These are phyloP conservation scores for Colletotrichum magnum DNA, from an alignment of 2,329 filamentous ascomycete genomes.

Conservation along the genomic window DNA sequence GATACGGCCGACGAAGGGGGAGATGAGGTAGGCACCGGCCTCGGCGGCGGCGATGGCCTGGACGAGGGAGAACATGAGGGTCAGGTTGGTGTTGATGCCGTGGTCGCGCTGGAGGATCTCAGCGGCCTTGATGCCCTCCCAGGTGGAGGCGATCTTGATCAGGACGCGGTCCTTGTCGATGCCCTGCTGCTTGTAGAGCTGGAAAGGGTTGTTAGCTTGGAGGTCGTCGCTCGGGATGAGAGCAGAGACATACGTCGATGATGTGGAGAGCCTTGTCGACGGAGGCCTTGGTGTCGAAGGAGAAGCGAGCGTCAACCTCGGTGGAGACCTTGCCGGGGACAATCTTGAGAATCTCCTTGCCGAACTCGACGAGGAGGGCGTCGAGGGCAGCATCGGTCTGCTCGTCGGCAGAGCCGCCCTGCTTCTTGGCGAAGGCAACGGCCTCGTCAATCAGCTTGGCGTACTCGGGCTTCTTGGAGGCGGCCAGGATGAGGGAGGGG, in stretches of 20 bases:
- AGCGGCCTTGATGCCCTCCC: constrained; percentile 99
- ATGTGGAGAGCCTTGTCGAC: constrained; percentile 97
- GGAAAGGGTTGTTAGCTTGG: constrained; percentile 41
- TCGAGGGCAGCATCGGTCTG: constrained; percentile 94
- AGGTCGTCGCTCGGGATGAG: neutral
- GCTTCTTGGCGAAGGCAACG: constrained; percentile 86
- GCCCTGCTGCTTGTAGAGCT: constrained; percentile 95
- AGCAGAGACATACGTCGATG: constrained; percentile 79
- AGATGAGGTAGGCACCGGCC: constrained; percentile 97
- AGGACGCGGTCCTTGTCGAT: constrained; percentile 94
- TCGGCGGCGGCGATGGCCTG: constrained; percentile 98
- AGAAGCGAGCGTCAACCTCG: constrained; percentile 96
- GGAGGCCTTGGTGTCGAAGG: constrained; percentile 93
- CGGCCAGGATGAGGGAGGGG: constrained; percentile 97
- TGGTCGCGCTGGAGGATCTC: constrained; percentile 97
- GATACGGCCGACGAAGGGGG: constrained; percentile 98
- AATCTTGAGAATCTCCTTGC: constrained; percentile 96
- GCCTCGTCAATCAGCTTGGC: constrained; percentile 90
- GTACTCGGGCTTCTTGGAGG: constrained; percentile 98
- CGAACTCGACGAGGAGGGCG: constrained; percentile 96
- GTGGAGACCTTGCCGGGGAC: constrained; percentile 99
- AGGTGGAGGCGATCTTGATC: constrained; percentile 99
- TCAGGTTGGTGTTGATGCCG: constrained; percentile 98
- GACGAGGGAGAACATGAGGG: constrained; percentile 95
- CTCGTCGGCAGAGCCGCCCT: constrained; percentile 77